Conservation (phyloP, 1,139 yeast species). For the Suhomyces anneliseae region DNA sequence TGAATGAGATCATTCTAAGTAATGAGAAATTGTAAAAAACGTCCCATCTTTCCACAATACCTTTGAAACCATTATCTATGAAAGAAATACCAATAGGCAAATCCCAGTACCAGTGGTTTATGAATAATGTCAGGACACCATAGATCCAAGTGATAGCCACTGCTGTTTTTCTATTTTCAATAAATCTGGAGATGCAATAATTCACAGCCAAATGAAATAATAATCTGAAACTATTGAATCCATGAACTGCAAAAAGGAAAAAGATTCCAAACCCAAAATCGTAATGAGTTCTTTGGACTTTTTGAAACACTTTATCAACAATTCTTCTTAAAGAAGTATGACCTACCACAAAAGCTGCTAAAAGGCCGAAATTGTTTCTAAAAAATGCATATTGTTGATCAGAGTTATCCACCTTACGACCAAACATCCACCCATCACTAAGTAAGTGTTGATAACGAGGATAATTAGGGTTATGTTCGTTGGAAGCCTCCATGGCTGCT, state of each 20-base stretch:
- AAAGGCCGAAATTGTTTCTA: slow-evolving; percentile 70
- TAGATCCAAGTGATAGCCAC: slow-evolving; percentile 64
- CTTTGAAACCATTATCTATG: slow-evolving; percentile 61
- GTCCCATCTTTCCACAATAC: slow-evolving; percentile 90
- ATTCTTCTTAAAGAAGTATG: slow-evolving; percentile 56
- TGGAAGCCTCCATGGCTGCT: slow-evolving; percentile 80
- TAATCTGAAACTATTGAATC: slow-evolving; percentile 66
- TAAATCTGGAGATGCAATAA: slow-evolving; percentile 52
- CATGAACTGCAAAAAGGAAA: slow-evolving; percentile 78
- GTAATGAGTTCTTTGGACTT: slow-evolving; percentile 48
- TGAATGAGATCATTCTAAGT: slow-evolving; percentile 79
- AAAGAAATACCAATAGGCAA: slow-evolving; percentile 52
- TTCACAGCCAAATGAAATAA: slow-evolving; percentile 55
- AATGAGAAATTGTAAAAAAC: slow-evolving; percentile 90
- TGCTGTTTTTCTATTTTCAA: slow-evolving; percentile 31
- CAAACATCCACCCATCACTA: slow-evolving; percentile 73
- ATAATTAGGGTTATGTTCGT: slow-evolving; percentile 76
- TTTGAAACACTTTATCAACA: slow-evolving; percentile 20
- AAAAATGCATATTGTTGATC: slow-evolving; percentile 89
- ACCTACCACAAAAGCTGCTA: slow-evolving; percentile 51
- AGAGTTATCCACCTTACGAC: slow-evolving; percentile 82
- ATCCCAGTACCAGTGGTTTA: slow-evolving; percentile 68
- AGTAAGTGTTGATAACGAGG: slow-evolving; percentile 59
- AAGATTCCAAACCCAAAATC: slow-evolving; percentile 72
- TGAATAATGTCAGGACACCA: slow-evolving; percentile 71